phyloP scores from a whole-genome alignment of 768 basidiomycete genomes.

The Vishniacozyma victoriae region DNA sequence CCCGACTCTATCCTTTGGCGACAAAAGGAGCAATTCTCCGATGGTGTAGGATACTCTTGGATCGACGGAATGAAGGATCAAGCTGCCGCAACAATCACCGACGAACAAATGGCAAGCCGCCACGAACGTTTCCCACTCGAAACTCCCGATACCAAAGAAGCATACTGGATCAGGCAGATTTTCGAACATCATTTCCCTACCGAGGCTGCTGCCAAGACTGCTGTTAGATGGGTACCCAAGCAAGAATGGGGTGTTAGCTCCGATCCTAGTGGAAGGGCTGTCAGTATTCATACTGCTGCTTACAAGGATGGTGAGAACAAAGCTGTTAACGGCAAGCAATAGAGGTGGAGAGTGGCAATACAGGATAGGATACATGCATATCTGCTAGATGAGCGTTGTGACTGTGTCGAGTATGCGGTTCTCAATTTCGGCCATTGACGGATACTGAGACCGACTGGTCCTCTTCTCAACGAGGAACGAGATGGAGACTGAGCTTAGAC shows the following conservation, averaged over 20 bases:
- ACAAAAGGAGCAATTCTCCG: conserved; percentile 94
- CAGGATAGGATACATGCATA: no score
- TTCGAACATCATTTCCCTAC: conserved; percentile 85
- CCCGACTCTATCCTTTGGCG: conserved; percentile 93
- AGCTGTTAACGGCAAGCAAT: no score
- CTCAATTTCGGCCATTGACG: no score
- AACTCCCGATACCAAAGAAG: conserved; percentile 94
- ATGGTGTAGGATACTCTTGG: conserved; percentile 98
- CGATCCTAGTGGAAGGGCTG: conserved; percentile 91
- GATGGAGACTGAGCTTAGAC: no score
- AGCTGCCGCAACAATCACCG: conserved; percentile 66
- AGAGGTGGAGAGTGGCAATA: no score
- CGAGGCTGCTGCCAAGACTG: conserved; percentile 78
- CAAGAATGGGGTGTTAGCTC: conserved; percentile 93
- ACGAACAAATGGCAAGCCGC: conserved; percentile 70
- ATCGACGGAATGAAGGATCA: conserved; percentile 98
- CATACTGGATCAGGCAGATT: conserved; percentile 82
- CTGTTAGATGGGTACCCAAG: conserved; percentile 89
- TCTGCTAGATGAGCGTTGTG: no score
- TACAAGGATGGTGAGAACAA: conserved; percentile 51
- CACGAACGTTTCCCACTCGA: conserved; percentile 68
- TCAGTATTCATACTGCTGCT: conserved; percentile 90
- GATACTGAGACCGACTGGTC: no score
- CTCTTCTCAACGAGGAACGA: no score
- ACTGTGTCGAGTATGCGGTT: no score